Percentiles rank a stretch among this genome's conserved stretches.
These are phyloP conservation scores for Oemleria cerasiformis DNA, from an alignment of 306 rosid genomes.

Conservation along the genomic window DNA sequence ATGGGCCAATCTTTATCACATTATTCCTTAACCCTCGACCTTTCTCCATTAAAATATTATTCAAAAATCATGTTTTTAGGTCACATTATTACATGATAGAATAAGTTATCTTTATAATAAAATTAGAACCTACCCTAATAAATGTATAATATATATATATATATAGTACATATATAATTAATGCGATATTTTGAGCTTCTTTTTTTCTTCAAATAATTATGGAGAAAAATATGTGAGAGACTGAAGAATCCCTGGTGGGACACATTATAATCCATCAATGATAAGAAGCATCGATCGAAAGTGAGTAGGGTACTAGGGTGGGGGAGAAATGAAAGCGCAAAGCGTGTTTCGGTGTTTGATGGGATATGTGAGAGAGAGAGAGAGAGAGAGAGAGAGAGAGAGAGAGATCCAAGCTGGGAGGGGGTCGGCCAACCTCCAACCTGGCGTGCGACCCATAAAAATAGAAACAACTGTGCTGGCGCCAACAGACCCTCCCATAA, in stretches of 20 bases:
- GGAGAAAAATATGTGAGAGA: not conserved
- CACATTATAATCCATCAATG: not conserved
- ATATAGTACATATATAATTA: too few species aligned
- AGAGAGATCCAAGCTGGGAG: not conserved
- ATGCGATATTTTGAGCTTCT: too few species aligned
- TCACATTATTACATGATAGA: not conserved
- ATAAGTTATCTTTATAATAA: too few species aligned
- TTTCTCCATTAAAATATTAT: too few species aligned
- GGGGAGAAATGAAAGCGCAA: not conserved
- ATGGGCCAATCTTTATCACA: not conserved
- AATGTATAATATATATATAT: too few species aligned
- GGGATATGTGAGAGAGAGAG: not conserved
- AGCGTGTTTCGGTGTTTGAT: not conserved
- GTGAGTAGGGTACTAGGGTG: not conserved
- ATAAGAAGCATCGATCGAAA: not conserved
- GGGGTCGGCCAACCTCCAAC: not conserved
- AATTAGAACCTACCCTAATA: too few species aligned
- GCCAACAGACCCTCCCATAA: not conserved
- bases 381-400: not conserved
- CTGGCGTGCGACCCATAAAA: not conserved
- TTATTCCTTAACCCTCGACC: not conserved
- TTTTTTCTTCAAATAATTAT: too few species aligned
- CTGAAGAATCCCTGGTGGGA: not conserved
- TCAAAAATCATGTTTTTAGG: not conserved
- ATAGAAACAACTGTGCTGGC: not conserved